Conservation (phyloP, 805 yeast genomes). For the Monosporozyma aerobia region DNA sequence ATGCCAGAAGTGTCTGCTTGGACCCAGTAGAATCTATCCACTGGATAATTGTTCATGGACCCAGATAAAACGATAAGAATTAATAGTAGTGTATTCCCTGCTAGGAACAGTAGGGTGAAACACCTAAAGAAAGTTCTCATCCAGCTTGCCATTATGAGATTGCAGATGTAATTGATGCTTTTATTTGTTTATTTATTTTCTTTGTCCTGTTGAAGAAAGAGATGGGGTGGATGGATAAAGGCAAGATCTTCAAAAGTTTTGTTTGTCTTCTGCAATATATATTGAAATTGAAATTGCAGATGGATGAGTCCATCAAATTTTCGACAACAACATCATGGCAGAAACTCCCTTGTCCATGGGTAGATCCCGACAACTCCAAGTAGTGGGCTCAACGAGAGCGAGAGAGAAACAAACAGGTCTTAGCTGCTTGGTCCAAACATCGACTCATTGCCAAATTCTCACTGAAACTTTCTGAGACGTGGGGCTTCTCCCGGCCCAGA, state of each 20-base stretch:
- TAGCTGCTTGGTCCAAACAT: neutral
- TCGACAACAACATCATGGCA: neutral
- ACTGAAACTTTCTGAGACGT: neutral
- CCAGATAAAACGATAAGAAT: constrained; percentile 60
- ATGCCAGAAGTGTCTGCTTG: constrained; percentile 57
- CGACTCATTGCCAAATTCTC: neutral
- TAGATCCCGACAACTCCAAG: neutral
- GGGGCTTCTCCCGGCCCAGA: too few relatives aligned
- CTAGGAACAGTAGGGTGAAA: constrained; percentile 21
- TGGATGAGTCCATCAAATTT: neutral
- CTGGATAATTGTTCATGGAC: constrained; percentile 46
- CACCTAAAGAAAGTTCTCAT: constrained; percentile 8
- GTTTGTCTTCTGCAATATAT: neutral
- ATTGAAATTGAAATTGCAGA: neutral
- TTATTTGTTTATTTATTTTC: neutral
- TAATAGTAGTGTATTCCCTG: constrained; percentile 40
- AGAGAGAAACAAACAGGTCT: neutral
- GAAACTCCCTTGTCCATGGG: neutral
- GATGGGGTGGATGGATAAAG: neutral
- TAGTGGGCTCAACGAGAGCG: neutral
- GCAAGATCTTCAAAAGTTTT: neutral
- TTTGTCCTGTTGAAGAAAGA: neutral
- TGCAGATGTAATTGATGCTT: constrained; percentile 12
- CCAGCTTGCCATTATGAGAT: constrained; percentile 4
- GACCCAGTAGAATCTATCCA: constrained; percentile 61